Evolutionary conservation across 805 yeast species (phyloP).

Genomic region (Candida alai): DNA sequence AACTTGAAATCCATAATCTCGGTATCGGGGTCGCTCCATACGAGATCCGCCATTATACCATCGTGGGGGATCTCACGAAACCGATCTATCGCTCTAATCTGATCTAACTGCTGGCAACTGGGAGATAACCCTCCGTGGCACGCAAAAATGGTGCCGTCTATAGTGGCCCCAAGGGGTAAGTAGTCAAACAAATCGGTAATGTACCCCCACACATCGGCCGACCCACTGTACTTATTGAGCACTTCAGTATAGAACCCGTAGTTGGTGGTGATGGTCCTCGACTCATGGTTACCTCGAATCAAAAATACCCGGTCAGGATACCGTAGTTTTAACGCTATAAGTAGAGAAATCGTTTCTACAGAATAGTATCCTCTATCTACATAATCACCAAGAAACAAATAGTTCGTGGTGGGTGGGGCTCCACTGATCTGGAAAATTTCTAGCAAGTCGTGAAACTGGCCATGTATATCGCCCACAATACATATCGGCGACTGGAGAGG

Average conservation of each 20-base stretch:
- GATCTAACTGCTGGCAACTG: slow-evolving; percentile 89
- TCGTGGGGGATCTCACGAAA: slow-evolving; percentile 97
- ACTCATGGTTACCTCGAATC: slow-evolving; percentile 94
- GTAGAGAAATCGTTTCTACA: slow-evolving; percentile 83
- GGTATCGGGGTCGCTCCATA: slow-evolving; percentile 97
- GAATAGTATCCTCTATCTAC: slow-evolving; percentile 95
- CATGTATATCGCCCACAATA: slow-evolving; percentile 96
- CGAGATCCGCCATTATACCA: slow-evolving; percentile 98
- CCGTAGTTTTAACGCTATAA: slow-evolving; percentile 78
- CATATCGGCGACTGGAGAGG: slow-evolving; percentile 84
- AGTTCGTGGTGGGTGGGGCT: slow-evolving; percentile 87
- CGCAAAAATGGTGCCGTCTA: slow-evolving; percentile 86
- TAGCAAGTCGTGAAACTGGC: slow-evolving; percentile 89
- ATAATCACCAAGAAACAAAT: slow-evolving; percentile 89
- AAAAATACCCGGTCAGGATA: slow-evolving; percentile 81
- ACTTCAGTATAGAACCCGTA: slow-evolving; percentile 97
- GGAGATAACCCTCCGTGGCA: slow-evolving; percentile 98
- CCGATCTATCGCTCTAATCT: slow-evolving; percentile 83
- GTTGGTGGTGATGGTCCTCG: slow-evolving; percentile 93
- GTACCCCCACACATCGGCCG: slow-evolving; percentile 73
- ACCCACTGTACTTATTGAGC: slow-evolving; percentile 76
- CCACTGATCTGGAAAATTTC: slow-evolving; percentile 96
- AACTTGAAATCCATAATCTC: slow-evolving; percentile 75
- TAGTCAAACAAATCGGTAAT: slow-evolving; percentile 94
- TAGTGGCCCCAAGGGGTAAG: slow-evolving; percentile 81